Evolutionary conservation across 306 rosid genomes (phyloP), one percentile per base, ranked within the genome.

Genomic region (Calophaca sinica): DNA sequence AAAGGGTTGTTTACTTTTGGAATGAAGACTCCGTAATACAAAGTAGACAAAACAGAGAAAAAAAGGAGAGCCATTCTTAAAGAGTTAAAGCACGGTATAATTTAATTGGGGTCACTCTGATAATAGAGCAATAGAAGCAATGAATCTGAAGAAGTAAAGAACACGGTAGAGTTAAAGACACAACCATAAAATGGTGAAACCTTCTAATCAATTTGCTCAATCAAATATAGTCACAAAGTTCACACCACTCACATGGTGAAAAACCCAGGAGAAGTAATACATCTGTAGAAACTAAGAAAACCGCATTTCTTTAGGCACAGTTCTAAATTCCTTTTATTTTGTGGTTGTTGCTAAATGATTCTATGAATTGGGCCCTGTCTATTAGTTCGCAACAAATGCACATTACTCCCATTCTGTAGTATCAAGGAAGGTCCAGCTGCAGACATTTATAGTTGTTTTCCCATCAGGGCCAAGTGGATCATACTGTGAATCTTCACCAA

Each of bases 401-500:
- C 9, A 36, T 2, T 68, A 80, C 0, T 80, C 78, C 76, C 77
- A 77, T 64, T 80, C 72, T 20, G 0, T 4, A 45, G 60, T 39
- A n/a, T 31, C 60, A 14, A 28, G 0, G 9, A 62, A 15, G 72
- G 38, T 35, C 7, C 0, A 5, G 33, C 5, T 61, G n/a, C 81
- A 70, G 28, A 59, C 0, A 46, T 85, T 85, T 1, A 36, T 0
- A 4, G 68, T 59, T 2, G 85, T 32, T 32, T 54, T 82, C 54
- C 82, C 90, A 79, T 82, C 83, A 6, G 68, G 60, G 8, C 39
- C 14, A 29, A 79, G 3, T 3, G 78, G 72, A 73, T 79, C 80
- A 73, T 74, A 84, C 4, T 85, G 81, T 3, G 92, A 89, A 79
- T 80, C 77, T 62, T 89, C 84, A 32, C 33, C 85, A 73, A 83